Conservation (phyloP, 1,284 basidiomycete genomes). For the Anthracocystis panici-leucophaei region DNA sequence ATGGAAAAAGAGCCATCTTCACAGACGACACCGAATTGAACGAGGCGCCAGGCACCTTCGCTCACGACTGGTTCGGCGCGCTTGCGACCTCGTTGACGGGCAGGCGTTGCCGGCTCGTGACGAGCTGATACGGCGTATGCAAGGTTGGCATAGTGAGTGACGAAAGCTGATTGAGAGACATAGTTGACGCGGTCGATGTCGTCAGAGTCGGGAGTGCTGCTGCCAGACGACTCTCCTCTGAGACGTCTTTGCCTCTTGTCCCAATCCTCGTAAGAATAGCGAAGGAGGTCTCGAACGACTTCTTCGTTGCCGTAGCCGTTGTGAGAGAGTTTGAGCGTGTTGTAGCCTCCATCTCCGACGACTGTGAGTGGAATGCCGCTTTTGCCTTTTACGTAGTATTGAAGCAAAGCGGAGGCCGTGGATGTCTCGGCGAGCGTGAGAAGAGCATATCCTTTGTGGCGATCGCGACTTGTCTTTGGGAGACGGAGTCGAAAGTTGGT, state of each 20-base stretch:
- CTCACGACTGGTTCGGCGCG: conserved; percentile 1
- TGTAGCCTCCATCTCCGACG: conserved; percentile 9
- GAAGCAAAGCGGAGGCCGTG: conserved; percentile 25
- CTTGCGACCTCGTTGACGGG: not conserved
- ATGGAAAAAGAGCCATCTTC: conserved; percentile 41
- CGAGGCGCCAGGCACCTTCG: conserved; percentile 21
- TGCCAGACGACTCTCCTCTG: not conserved
- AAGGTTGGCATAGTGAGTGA: not conserved
- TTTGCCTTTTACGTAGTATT: conserved; percentile 14
- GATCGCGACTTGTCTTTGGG: conserved; percentile 1
- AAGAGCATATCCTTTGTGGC: conserved; percentile 24
- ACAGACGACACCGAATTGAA: conserved; percentile 42
- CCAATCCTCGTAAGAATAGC: conserved; percentile 20
- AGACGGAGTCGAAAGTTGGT: conserved; percentile 32
- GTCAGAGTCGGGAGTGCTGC: conserved; percentile 9
- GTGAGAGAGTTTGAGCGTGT: conserved; percentile 21
- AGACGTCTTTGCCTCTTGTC: conserved; percentile 17
- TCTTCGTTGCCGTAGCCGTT: conserved; percentile 23
- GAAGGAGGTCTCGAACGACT: conserved; percentile 16
- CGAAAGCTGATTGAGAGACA: not conserved
- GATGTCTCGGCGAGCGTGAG: conserved; percentile 35
- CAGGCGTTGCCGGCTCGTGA: not conserved
- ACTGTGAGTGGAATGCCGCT: conserved; percentile 12
- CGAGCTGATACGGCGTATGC: not conserved
- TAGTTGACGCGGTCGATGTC: not conserved